phyloP scores from a whole-genome alignment of 495 filamentous ascomycete species.

The Podospora didyma region DNA sequence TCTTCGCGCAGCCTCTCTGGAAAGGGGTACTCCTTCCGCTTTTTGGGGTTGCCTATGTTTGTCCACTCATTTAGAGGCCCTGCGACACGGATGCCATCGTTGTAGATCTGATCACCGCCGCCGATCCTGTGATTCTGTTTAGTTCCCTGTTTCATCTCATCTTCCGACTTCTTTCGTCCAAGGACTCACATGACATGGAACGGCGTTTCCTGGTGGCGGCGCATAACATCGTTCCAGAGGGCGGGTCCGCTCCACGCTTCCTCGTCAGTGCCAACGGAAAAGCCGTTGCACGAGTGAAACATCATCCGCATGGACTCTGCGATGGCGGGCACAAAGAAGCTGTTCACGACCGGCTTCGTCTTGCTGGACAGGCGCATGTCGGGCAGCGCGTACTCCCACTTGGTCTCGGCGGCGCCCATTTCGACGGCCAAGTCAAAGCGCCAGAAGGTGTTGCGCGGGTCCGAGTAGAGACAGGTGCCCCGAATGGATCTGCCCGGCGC shows the following conservation, averaged over 20 bases:
- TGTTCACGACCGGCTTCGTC: slow-evolving; percentile 44
- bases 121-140: slow-evolving; percentile 53
- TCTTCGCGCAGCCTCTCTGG: slow-evolving; percentile 63
- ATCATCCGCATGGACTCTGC: slow-evolving; percentile 89
- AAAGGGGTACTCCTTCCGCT: slow-evolving; percentile 73
- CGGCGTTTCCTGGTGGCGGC: slow-evolving; percentile 63
- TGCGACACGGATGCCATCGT: slow-evolving; percentile 79
- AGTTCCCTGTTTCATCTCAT: neutral
- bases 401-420: slow-evolving; percentile 48
- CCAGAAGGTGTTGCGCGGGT: slow-evolving; percentile 76
- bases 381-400: slow-evolving; percentile 58
- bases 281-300: slow-evolving; percentile 96
- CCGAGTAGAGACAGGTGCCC: slow-evolving; percentile 73
- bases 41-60: slow-evolving; percentile 73
- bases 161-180: neutral
- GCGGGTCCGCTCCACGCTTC: slow-evolving; percentile 75
- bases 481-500: slow-evolving; percentile 9
- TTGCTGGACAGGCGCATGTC: slow-evolving; percentile 40
- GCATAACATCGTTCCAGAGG: slow-evolving; percentile 87
- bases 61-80: slow-evolving; percentile 81
- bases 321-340: slow-evolving; percentile 72
- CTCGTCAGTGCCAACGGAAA: slow-evolving; percentile 88
- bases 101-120: slow-evolving; percentile 94
- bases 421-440: slow-evolving; percentile 62
- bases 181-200: slow-evolving; percentile 77